Percentiles rank a stretch among this genome's conserved stretches.
These are phyloP conservation scores for Vigna radiata DNA, from an alignment of 306 rosid species.

Conservation along the genomic window DNA sequence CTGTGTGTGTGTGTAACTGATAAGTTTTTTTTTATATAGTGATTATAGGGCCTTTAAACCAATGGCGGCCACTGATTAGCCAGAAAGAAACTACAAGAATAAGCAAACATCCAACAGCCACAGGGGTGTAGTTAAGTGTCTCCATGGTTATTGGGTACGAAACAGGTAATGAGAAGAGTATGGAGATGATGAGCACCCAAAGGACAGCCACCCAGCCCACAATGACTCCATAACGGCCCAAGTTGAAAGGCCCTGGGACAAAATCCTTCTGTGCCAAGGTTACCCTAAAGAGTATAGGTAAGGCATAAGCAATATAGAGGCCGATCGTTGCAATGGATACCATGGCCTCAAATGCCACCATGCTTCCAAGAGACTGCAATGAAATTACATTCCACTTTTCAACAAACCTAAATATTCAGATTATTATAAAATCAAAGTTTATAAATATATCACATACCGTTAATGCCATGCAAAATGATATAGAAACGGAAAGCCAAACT, in stretches of 20 bases:
- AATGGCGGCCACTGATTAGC: slow-evolving; percentile 67
- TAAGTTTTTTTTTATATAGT: slow-evolving; percentile 47
- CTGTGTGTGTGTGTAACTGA: too few species aligned
- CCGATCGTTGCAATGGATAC: slow-evolving; percentile 94
- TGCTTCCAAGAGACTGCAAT: slow-evolving; percentile 94
- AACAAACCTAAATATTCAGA: not conserved
- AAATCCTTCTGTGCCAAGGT: slow-evolving; percentile 79
- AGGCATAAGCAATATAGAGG: slow-evolving; percentile 88
- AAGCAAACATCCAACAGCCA: slow-evolving; percentile 87
- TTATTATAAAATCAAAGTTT: not conserved
- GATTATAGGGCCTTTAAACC: slow-evolving; percentile 91
- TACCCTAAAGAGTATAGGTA: slow-evolving; percentile 90
- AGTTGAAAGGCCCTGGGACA: slow-evolving; percentile 79
- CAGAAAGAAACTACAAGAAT: slow-evolving; percentile 68
- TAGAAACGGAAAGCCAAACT: slow-evolving; percentile 83
- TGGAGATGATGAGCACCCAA: slow-evolving; percentile 82
- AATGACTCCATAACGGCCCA: slow-evolving; percentile 69
- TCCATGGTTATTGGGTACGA: slow-evolving; percentile 74
- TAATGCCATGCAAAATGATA: slow-evolving; percentile 91
- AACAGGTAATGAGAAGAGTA: slow-evolving; percentile 88
- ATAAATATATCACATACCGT: slow-evolving; percentile 65
- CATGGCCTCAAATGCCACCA: slow-evolving; percentile 95
- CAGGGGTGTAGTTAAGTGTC: slow-evolving; percentile 92
- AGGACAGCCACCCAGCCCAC: slow-evolving; percentile 87
- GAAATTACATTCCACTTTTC: slow-evolving; percentile 23